phyloP scores from a whole-genome alignment of 371 early-diverging fungal genomes.

The Mortierella sp. region DNA sequence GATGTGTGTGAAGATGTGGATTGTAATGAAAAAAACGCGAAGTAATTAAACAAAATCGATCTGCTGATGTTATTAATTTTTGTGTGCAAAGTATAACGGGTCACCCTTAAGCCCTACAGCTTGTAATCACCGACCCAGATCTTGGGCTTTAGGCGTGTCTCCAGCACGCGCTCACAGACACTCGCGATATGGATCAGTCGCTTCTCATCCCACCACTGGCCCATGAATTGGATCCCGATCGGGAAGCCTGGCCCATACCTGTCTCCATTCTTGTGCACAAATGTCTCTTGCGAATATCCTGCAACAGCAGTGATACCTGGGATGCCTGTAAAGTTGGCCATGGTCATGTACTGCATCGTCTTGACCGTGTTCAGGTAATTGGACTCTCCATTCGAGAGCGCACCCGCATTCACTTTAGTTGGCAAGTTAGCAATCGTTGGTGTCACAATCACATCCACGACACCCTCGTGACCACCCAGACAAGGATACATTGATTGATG shows the following conservation, averaged over 20 bases:
- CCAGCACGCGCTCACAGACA: slow-evolving; percentile 58
- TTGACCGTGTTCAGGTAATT: slow-evolving; percentile 62
- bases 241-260: slow-evolving; percentile 62
- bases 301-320: slow-evolving; percentile 77
- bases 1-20: too few relatives aligned
- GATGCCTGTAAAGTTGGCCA: slow-evolving; percentile 78
- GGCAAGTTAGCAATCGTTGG: slow-evolving; percentile 74
- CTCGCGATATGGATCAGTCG: slow-evolving; percentile 67
- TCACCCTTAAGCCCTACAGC: too few relatives aligned
- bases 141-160: slow-evolving; percentile 43
- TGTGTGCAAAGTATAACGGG: too few relatives aligned
- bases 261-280: slow-evolving; percentile 14
- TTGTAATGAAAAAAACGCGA: too few relatives aligned
- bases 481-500: slow-evolving; percentile 41
- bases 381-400: slow-evolving; percentile 62
- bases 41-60: too few relatives aligned
- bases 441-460: slow-evolving; percentile 63
- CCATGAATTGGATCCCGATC: slow-evolving; percentile 78
- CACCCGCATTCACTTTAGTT: slow-evolving; percentile 63
- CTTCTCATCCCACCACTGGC: slow-evolving; percentile 79
- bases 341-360: slow-evolving; percentile 67
- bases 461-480: slow-evolving; percentile 9
- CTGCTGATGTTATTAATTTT: too few relatives aligned
- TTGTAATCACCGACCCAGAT: slow-evolving; percentile 44
- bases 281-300: slow-evolving; percentile 59